A percentile compares a stretch with the other conserved stretches of the same genome.
These are phyloP conservation scores for Dictyostelium brefeldianum DNA, from an alignment of 78 protist genomes.

Conservation along the genomic window DNA sequence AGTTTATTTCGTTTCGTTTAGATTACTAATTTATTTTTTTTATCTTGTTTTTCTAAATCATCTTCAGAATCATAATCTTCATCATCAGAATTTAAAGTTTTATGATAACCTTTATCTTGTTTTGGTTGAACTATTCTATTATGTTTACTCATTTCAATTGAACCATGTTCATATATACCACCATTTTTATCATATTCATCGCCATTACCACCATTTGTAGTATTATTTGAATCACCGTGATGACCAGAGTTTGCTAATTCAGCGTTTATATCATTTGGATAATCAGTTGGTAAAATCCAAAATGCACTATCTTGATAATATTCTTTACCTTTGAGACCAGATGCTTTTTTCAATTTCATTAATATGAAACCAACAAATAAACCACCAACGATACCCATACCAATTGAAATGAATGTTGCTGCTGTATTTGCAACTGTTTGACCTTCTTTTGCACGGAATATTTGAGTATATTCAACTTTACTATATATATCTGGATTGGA, in stretches of 20 bases:
- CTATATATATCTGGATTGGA: conserved; percentile 21
- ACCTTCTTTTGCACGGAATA: conserved; percentile 65
- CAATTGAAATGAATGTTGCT: conserved; percentile 47
- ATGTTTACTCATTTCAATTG: neutral
- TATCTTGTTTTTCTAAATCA: too few relatives aligned
- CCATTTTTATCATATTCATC: neutral
- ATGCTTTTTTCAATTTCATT: neutral
- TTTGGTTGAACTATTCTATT: conserved; percentile 12
- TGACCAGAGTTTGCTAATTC: neutral
- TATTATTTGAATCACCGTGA: neutral
- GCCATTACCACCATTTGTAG: neutral
- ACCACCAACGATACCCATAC: conserved; percentile 73
- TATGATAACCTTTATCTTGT: neutral
- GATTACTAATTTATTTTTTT: too few relatives aligned
- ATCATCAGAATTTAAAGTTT: neutral
- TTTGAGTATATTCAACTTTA: neutral
- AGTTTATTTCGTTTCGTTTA: too few relatives aligned
- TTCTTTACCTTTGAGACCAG: conserved; percentile 21
- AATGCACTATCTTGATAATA: conserved; percentile 67
- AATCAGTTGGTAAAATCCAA: conserved; percentile 76
- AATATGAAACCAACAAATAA: conserved; percentile 54
- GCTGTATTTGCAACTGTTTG: conserved; percentile 48
- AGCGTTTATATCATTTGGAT: conserved; percentile 22
- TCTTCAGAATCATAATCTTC: neutral
- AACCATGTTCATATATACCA: neutral